Base-by-base conservation (phyloP, 495 filamentous ascomycete genomes). In the Chaetomium fimeti region DNA sequence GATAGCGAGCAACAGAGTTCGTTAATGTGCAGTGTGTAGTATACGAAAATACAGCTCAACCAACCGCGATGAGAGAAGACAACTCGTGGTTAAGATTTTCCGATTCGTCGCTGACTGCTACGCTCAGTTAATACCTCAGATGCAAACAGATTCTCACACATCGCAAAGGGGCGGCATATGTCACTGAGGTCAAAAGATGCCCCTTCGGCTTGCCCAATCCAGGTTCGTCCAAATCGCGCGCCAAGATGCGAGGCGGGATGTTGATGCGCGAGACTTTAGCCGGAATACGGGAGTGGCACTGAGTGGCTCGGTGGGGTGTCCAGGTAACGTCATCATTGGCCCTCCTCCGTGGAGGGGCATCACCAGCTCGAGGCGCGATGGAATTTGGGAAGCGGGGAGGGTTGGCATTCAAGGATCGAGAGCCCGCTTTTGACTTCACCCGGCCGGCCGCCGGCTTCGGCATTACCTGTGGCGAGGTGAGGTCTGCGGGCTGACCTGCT, bases 181-280 rank as follows among this genome's bases (percentile, higher is more conserved):
- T 57, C 54, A 24, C 16, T 32, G 29, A 42, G 32, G 54, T 24
- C 11, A 18, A 57, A 40, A 60, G 49, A 45, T 58, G 32, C 16
- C 48, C 57, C 62, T 66, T 66, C 68, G 71, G 71, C 20, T 64
- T 71, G 32, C 71, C 68, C 63, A 61, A 73, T 67, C 43, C 32
- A 61, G 68, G 45, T 58, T 53, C 59, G 58, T 62, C 29, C 32
- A 61, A 51, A 4, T 53, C 24, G 48, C 20, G 61, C 29, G 68
- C 66, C 71, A 69, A 67, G 71, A 27, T 59, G 53, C 55, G 22
- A 54, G 62, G 62, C 61, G 42, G 38, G 59, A 60, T 48, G 51
- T 55, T 32, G 38, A 36, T 64, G 61, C 59, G 57, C 53, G 29
- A 15, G 57, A 47, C 53, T 64, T 73, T 69, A 73, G 71, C 71